Evolutionary conservation across 2,329 filamentous ascomycete species (phyloP).

Genomic region (Cercospora sp.): DNA sequence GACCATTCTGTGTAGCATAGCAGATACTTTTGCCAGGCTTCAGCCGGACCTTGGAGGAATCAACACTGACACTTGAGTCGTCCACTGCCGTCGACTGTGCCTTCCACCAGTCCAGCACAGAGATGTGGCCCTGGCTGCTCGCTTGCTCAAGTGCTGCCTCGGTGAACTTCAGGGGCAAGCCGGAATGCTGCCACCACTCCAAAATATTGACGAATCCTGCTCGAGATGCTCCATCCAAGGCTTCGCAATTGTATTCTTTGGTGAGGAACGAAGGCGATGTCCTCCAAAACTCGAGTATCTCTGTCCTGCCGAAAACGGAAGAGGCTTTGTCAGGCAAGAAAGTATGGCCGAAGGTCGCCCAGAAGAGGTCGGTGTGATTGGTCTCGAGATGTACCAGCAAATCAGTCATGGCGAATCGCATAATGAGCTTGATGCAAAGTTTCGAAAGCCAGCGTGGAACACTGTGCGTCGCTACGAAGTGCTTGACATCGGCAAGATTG

Average conservation of each 20-base stretch:
- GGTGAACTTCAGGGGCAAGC: conserved; percentile 78
- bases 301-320: conserved; percentile 77
- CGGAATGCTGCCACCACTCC: conserved; percentile 87
- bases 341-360: conserved; percentile 77
- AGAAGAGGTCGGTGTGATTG: conserved; percentile 72
- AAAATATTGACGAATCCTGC: conserved; percentile 82
- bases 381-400: conserved; percentile 72
- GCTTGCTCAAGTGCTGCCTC: conserved; percentile 86
- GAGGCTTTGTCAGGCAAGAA: conserved; percentile 86
- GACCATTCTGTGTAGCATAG: conserved; percentile 79
- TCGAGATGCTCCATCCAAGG: conserved; percentile 82
- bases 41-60: conserved; percentile 53
- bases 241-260: conserved; percentile 82
- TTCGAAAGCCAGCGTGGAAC: conserved; percentile 75
- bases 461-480: conserved; percentile 65
- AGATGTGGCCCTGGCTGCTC: conserved; percentile 77
- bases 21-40: conserved; percentile 84
- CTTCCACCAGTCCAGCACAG: conserved; percentile 92
- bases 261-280: conserved; percentile 78
- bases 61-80: conserved; percentile 31
- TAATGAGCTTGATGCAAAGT: conserved; percentile 81
- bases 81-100: conserved; percentile 47
- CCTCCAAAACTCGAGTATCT: conserved; percentile 89
- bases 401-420: conserved; percentile 82
- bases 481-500: conserved; percentile 68